These are phyloP conservation scores for Populus nigra DNA, from an alignment of 345 rosid genomes.

Conservation along the genomic window DNA sequence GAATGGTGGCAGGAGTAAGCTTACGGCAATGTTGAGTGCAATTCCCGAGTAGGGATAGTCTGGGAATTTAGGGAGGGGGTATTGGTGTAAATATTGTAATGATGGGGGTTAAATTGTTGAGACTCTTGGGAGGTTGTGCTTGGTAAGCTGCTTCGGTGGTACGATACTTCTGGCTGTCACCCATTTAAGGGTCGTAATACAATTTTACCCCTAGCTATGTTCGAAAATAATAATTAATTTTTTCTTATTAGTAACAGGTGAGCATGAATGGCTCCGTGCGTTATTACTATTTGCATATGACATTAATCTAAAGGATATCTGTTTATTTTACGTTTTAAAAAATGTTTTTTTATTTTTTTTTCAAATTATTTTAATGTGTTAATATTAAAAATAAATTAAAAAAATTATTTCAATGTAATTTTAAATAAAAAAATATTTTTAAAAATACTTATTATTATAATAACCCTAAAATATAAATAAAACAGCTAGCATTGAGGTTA, in stretches of 20 bases:
- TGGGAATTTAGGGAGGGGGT: conserved; percentile 20
- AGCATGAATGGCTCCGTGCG: not conserved
- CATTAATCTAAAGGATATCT: too few species aligned
- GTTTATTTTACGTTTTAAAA: too few species aligned
- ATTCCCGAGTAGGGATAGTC: conserved; percentile 65
- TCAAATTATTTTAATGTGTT: not conserved
- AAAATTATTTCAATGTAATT: too few species aligned
- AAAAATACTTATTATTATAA: too few species aligned
- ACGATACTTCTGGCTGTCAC: conserved; percentile 1
- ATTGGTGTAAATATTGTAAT: conserved; percentile 22
- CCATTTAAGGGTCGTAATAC: conserved; percentile 37
- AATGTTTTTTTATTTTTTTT: too few species aligned
- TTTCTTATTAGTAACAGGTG: not conserved
- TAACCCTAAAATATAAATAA: too few species aligned
- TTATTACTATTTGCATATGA: not conserved
- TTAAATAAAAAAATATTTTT: too few species aligned
- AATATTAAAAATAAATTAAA: too few species aligned
- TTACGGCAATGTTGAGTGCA: conserved; percentile 55
- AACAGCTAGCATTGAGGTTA: too few species aligned
- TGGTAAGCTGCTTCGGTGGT: not conserved
- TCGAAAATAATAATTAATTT: not conserved
- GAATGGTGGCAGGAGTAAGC: conserved; percentile 39
- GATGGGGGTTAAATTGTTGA: not conserved
- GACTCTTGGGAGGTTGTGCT: not conserved
- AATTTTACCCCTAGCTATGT: conserved; percentile 43